Evolutionary conservation across 495 filamentous ascomycete genomes (phyloP), one percentile per base, ranked within the genome.

Genomic region (Immersiella caudata): DNA sequence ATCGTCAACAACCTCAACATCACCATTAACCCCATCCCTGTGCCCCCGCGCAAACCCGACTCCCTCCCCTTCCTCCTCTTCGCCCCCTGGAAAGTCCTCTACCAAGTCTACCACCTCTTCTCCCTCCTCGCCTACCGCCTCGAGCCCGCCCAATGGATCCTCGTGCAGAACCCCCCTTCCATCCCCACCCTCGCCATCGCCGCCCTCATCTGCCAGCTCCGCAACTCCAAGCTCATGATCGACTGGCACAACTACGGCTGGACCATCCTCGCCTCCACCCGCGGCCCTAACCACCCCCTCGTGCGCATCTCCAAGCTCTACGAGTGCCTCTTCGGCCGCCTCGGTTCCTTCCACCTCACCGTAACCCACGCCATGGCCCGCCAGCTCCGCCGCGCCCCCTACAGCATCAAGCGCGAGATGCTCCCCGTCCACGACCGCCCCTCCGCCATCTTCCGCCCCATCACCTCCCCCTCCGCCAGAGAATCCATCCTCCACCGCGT

Each of bases 231-330:
- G 64, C 86, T 97, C 2, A 83, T 97, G 40, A 93, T 98, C 65
- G 95, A 99, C 79, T 99, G 95, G 95, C 95, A 99, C 81, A 99
- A 99, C 77, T 97, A 97, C 78, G 94, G 95, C 68, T 97, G 92
- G 83, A 94, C 91, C n/a, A 94, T 98, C 66, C 88, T 99, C 5
- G 88, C 91, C 24, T 76, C 78, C 50, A 83, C 70, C 71, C 91
- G 74, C 86, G 92, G 80, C 73, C 88, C 49, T 77, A 84, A 54
- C 65, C 94, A 97, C 75, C 92, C 91, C 0, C 83, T 98, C 8
- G 93, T 97, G 18, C 80, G 70, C 62, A 71, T 94, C 21, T 90
- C 93, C 2, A 87, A 86, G 57, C 82, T 86, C 72, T 97, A 97
- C 75, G 95, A 99, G 73, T 83, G 79, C 46, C 71, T 80, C 18